Percentiles rank a stretch among this genome's conserved stretches.
Conservation (phyloP, 1,284 basidiomycete genomes). For the Microbotryomycetes sp. region DNA sequence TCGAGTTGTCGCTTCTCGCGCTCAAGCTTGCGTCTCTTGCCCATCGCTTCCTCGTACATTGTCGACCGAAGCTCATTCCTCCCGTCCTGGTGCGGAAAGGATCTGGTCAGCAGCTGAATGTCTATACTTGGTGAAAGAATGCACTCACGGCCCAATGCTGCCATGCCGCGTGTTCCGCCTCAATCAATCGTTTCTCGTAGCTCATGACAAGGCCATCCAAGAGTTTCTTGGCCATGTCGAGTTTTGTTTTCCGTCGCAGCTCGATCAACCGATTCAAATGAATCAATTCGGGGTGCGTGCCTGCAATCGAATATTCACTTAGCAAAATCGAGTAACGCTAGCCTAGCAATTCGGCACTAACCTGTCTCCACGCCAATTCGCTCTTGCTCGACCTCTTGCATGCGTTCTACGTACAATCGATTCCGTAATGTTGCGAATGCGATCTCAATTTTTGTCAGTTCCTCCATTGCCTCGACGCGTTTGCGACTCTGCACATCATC, state of each 20-base stretch:
- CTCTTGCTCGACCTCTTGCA: conserved; percentile 52
- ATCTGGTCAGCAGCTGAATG: no score
- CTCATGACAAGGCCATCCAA: conserved; percentile 60
- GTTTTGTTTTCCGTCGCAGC: conserved; percentile 39
- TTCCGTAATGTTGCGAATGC: conserved; percentile 52
- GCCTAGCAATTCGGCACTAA: conserved; percentile 33
- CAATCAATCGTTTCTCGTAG: conserved; percentile 62
- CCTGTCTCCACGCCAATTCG: conserved; percentile 50
- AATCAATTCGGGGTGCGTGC: conserved; percentile 71
- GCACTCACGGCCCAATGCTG: conserved; percentile 59
- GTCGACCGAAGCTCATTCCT: conserved; percentile 68
- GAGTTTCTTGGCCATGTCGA: conserved; percentile 41
- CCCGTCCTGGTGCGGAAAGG: conserved; percentile 55
- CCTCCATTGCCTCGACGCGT: conserved; percentile 48
- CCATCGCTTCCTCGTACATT: conserved; percentile 73
- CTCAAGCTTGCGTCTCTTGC: conserved; percentile 70
- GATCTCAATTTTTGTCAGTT: conserved; percentile 51
- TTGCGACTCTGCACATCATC: conserved; percentile 29
- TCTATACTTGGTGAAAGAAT: conserved; percentile 54
- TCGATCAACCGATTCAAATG: conserved; percentile 56
- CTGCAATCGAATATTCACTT: no score
- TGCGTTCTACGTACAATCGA: conserved; percentile 51
- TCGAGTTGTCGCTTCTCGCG: conserved; percentile 68
- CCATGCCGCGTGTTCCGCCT: conserved; percentile 54
- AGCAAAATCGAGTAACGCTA: no score